These are phyloP conservation scores for Teratosphaeria nubilosa DNA, from an alignment of 2,329 filamentous ascomycete genomes.

Conservation along the genomic window DNA sequence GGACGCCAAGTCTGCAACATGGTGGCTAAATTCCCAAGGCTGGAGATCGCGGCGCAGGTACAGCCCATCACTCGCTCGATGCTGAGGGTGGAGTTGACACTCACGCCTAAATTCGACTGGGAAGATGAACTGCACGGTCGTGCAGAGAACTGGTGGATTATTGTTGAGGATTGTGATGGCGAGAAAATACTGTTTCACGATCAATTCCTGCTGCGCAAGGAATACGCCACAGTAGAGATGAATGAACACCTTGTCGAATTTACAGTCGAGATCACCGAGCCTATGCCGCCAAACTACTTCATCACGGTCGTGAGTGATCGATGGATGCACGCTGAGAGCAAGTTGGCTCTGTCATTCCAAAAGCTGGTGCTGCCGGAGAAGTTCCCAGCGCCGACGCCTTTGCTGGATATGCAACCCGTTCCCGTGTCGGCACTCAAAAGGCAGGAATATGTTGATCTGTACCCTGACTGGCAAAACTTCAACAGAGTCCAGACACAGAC, in stretches of 20 bases:
- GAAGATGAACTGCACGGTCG: conserved; percentile 79
- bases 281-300: conserved; percentile 98
- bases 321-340: conserved; percentile 97
- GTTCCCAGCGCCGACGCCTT: conserved; percentile 85
- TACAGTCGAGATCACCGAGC: conserved; percentile 90
- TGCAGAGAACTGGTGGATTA: conserved; percentile 90
- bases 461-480: conserved; percentile 76
- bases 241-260: conserved; percentile 95
- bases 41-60: conserved; percentile 87
- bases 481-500: conserved; percentile 97
- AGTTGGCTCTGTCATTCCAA: conserved; percentile 85
- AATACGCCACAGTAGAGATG: conserved; percentile 74
- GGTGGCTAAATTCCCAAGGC: conserved; percentile 82
- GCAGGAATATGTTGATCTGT: conserved; percentile 70
- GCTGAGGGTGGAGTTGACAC: conserved; percentile 78
- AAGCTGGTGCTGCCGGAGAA: conserved; percentile 91
- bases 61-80: conserved; percentile 92
- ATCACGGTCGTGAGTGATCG: conserved; percentile 88
- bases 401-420: conserved; percentile 83
- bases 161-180: conserved; percentile 94
- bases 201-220: conserved; percentile 80
- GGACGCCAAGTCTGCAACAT: conserved; percentile 76
- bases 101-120: conserved; percentile 94
- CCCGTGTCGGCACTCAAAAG: conserved; percentile 82
- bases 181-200: conserved; percentile 94